phyloP scores from a whole-genome alignment of 352 stramenopile genomes.

The Globisporangium orthogonon region DNA sequence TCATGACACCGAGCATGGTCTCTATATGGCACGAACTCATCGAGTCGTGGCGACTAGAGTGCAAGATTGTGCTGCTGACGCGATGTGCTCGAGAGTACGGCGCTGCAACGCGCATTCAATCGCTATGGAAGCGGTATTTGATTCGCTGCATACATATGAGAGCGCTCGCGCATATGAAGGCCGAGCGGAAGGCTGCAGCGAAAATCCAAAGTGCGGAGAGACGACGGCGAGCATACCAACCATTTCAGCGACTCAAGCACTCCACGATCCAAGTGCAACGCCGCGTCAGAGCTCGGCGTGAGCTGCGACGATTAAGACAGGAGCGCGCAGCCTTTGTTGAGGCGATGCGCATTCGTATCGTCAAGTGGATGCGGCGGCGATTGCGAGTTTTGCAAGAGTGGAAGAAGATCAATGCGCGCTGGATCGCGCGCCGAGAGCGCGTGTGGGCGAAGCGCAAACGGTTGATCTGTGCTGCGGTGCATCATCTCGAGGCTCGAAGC shows the following conservation, averaged over 20 bases:
- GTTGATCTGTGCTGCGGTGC: slow-evolving; percentile 20
- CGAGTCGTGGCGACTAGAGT: slow-evolving; percentile 32
- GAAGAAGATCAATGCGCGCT: slow-evolving; percentile 39
- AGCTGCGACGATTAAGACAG: slow-evolving; percentile 29
- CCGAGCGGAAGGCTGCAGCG: slow-evolving; percentile 30
- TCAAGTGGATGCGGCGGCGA: slow-evolving; percentile 41
- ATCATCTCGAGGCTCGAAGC: slow-evolving; percentile 22
- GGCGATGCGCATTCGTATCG: slow-evolving; percentile 33
- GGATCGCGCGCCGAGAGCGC: slow-evolving; percentile 29
- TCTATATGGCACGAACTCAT: slow-evolving; percentile 37
- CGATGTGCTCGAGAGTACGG: slow-evolving; percentile 27
- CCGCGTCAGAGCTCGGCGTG: slow-evolving; percentile 24
- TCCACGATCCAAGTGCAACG: slow-evolving; percentile 15
- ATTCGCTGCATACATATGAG: slow-evolving; percentile 9
- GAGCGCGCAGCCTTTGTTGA: slow-evolving; percentile 27
- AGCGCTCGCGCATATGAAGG: slow-evolving; percentile 25
- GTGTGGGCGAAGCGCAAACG: slow-evolving; percentile 39
- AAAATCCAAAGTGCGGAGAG: slow-evolving; percentile 39
- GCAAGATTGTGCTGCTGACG: slow-evolving; percentile 28
- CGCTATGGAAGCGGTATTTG: slow-evolving; percentile 30
- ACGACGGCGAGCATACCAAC: slow-evolving; percentile 14
- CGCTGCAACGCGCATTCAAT: slow-evolving; percentile 41
- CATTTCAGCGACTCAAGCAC: slow-evolving; percentile 15
- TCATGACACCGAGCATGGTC: slow-evolving; percentile 31
- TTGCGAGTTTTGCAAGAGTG: slow-evolving; percentile 36